Evolutionary conservation across 1,139 yeast species (phyloP), one percentile per base, ranked within the genome.

Genomic region (Debaryomycetaceae sp.): DNA sequence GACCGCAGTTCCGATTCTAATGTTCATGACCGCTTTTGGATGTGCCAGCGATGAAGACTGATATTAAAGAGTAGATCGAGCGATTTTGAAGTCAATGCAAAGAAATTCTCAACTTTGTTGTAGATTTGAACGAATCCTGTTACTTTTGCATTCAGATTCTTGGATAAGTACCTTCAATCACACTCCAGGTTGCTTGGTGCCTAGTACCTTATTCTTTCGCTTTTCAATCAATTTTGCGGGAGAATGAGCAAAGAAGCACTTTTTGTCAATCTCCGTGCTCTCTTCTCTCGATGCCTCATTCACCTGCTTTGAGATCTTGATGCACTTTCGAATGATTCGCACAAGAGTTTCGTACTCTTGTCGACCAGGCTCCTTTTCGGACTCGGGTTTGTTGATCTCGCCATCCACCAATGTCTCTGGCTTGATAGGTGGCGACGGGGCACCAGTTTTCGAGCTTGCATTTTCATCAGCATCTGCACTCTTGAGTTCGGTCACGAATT

Each of bases 181-280:
- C n/a, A n/a, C n/a, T n/a, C n/a, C n/a, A n/a, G n/a, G n/a, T n/a
- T n/a, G n/a, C n/a, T n/a, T 18, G 20, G 20, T 7, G 10, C 26
- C 26, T 7, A 23, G 26, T 18, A 48, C 31, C 22, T 61, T 60
- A 18, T 35, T 52, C 46, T 57, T 57, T 27, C 37, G 39, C 43
- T 68, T 62, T 38, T 67, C 67, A 21, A 75, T 47, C 16, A 71
- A 44, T 35, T 67, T 55, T 27, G 53, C 53, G 7, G 90, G 90
- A 38, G 75, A 73, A 27, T 74, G 52, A 25, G 78, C 69, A 39
- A 68, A 75, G 38, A 73, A 76, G 20, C 78, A 67, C 45, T 75
- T 77, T 27, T 69, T 71, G 34, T 77, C 83, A 15, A 77, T 73
- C 13, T 51, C 51, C 25, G 67, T 73, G 13, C 82, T 78, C 32